phyloP scores from a whole-genome alignment of 2,329 filamentous ascomycete species.

The Monosporascus sp. region DNA sequence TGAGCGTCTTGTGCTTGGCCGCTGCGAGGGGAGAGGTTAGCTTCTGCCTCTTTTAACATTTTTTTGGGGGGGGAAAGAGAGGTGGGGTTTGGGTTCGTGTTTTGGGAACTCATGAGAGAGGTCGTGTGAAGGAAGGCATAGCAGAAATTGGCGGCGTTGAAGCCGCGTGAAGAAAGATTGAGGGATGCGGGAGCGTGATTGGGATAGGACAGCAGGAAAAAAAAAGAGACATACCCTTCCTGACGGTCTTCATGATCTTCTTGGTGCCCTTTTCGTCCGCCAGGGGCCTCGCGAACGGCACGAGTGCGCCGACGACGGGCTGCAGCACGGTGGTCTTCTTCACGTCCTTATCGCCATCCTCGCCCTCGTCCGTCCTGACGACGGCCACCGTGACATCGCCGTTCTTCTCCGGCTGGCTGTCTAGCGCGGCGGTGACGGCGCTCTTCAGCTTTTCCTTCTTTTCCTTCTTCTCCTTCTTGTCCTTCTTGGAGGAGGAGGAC shows the following conservation, averaged over 20 bases:
- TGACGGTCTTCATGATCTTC: constrained; percentile 54
- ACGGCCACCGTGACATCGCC: constrained; percentile 37
- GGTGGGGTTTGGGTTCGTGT: neutral
- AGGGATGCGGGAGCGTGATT: constrained; percentile 10
- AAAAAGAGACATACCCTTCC: constrained; percentile 42
- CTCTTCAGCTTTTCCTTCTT: constrained; percentile 69
- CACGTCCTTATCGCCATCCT: constrained; percentile 38
- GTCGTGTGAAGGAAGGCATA: no score
- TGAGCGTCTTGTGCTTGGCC: constrained; percentile 90
- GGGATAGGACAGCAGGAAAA: constrained; percentile 5
- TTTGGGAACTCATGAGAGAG: no score
- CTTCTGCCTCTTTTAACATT: neutral
- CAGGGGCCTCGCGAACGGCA: constrained; percentile 78
- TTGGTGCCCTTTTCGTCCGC: constrained; percentile 72
- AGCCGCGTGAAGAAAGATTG: neutral
- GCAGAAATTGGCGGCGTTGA: no score
- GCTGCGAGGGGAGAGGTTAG: constrained; percentile 47
- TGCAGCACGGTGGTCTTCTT: constrained; percentile 42
- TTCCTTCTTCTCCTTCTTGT: constrained; percentile 58
- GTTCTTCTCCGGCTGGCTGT: constrained; percentile 58
- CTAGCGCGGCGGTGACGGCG: constrained; percentile 54
- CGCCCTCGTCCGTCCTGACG: constrained; percentile 39
- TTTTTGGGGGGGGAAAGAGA: neutral
- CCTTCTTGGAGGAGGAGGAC: constrained; percentile 55
- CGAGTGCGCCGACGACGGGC: constrained; percentile 54